These are phyloP conservation scores for Porodaedalea pini DNA, from an alignment of 1,284 basidiomycete genomes.

Conservation along the genomic window DNA sequence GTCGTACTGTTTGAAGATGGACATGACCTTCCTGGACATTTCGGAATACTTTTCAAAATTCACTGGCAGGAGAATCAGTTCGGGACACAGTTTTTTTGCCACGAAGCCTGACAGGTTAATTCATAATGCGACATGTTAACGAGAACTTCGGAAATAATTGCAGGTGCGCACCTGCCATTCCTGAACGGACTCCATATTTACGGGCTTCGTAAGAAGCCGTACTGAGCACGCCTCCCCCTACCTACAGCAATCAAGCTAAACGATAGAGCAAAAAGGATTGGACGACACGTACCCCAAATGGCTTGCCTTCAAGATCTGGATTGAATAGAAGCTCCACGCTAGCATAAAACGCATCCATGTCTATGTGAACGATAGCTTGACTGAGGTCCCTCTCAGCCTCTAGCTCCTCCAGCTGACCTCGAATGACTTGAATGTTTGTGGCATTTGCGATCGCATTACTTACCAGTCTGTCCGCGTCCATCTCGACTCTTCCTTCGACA, in stretches of 20 bases:
- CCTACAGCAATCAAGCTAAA: slow-evolving; percentile 6
- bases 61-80: slow-evolving; percentile 43
- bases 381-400: slow-evolving; percentile 78
- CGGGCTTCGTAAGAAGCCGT: slow-evolving; percentile 53
- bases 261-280: neutral
- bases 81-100: slow-evolving; percentile 56
- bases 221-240: slow-evolving; percentile 38
- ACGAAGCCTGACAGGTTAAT: slow-evolving; percentile 38
- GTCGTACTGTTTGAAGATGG: slow-evolving; percentile 39
- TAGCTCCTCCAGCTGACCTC: slow-evolving; percentile 65
- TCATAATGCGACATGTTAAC: neutral
- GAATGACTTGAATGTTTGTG: neutral
- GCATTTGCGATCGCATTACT: slow-evolving; percentile 21
- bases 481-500: slow-evolving; percentile 37
- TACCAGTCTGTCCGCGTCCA: slow-evolving; percentile 50
- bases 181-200: slow-evolving; percentile 44
- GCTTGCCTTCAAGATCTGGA: slow-evolving; percentile 75
- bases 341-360: slow-evolving; percentile 79
- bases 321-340: slow-evolving; percentile 78
- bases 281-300: slow-evolving; percentile 68
- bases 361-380: slow-evolving; percentile 83
- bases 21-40: slow-evolving; percentile 32
- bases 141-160: neutral
- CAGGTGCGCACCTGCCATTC: slow-evolving; percentile 37
- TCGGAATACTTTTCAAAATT: slow-evolving; percentile 40